These are phyloP conservation scores for Echeveria elegans DNA, from an alignment of 164 flowering plant genomes.

Conservation along the genomic window DNA sequence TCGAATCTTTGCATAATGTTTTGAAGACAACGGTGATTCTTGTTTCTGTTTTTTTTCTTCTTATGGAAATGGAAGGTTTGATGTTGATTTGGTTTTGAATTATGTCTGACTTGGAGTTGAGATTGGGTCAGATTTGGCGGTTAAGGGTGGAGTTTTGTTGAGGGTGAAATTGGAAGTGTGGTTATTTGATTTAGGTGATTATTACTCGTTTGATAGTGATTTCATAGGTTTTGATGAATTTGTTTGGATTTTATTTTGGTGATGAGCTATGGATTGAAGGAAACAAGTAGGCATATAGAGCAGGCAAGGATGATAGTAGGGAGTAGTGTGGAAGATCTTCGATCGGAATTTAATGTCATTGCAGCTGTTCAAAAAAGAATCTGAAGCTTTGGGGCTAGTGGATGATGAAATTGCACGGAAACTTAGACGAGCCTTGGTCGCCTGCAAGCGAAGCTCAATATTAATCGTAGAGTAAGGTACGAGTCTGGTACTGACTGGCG, in stretches of 20 bases:
- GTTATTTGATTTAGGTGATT: not conserved
- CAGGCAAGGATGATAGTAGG: not conserved
- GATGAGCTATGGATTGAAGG: not conserved
- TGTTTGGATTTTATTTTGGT: not conserved
- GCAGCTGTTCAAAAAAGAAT: not conserved
- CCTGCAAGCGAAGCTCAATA: conserved; percentile 53
- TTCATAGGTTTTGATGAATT: not conserved
- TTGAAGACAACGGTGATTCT: not conserved
- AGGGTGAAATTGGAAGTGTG: too few relatives aligned
- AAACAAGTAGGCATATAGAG: not conserved
- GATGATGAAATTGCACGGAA: conserved; percentile 23
- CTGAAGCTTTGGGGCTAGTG: not conserved
- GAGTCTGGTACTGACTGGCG: not conserved
- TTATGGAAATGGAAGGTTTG: not conserved
- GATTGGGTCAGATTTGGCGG: not conserved
- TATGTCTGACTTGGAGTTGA: not conserved
- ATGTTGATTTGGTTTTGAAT: not conserved
- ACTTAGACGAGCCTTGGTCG: conserved; percentile 52
- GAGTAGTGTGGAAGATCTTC: not conserved
- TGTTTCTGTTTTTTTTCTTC: too few relatives aligned
- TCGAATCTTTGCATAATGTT: not conserved
- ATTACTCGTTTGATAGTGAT: too few relatives aligned
- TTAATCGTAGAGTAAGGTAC: conserved; percentile 43
- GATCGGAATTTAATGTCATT: not conserved
- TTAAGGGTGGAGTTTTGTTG: too few relatives aligned